Evolutionary conservation across 257 asterid genomes (phyloP), one percentile per base, ranked within the genome.

Genomic region (Lithospermum erythrorhizon): DNA sequence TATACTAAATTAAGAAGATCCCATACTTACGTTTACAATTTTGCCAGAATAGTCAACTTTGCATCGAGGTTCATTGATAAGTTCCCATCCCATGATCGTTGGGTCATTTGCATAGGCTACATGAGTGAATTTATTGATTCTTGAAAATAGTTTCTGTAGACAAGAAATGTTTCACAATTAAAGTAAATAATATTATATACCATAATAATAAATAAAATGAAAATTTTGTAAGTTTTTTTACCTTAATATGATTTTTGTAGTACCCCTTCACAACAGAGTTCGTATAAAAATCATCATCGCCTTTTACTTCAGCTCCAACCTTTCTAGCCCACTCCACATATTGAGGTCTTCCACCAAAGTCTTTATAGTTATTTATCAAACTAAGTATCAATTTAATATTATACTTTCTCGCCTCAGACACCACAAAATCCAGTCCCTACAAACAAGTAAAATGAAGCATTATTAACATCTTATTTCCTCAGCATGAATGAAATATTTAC

Each of bases 81-180:
- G 81, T 65, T 82, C 85, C 87, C 85, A 79, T 21, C 79, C 87
- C 87, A 82, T 76, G 58, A 82, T 70, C 6, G 81, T 79, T 0
- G 83, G 68, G 55, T 82, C 85, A 45, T 82, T 79, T 51, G 55
- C 72, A 21, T 82, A 82, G 21, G 81, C 65, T 7, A 72, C 19
- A 45, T 74, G 16, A 45, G 70, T 79, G 35, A 79, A 58, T 11
- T 81, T 72, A 61, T 82, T 82, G 65, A 82, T 51, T 25, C 82
- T 80, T 16, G 71, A 66, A 24, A 79, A 19, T 41, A 76, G 68
- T 62, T 58, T 79, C 82, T 78, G 78, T 3, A 11, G 17, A 45
- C 32, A 4, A 21, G 2, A 22, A 52, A 16, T 14, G 9, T 32
- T 21, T 37, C 55, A 24, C 25, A 25, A 22, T 27, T 27, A 3